phyloP scores from a whole-genome alignment of 2,329 filamentous ascomycete species.

The Aspergillus candidus region DNA sequence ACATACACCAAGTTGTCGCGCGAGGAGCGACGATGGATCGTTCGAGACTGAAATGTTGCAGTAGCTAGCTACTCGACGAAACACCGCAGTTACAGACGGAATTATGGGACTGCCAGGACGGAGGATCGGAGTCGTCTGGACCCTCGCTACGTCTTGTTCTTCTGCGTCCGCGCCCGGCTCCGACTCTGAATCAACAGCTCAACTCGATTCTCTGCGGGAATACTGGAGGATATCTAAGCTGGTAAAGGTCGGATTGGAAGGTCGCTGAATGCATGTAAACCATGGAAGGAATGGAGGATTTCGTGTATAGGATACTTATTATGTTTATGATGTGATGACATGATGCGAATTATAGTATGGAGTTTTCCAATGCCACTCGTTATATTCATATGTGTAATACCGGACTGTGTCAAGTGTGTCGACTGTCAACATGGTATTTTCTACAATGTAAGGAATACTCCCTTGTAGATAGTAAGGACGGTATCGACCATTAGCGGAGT shows the following conservation, averaged over 20 bases:
- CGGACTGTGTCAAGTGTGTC: neutral
- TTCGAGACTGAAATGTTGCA: conserved; percentile 27
- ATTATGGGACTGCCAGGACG: neutral
- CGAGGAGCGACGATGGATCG: conserved; percentile 43
- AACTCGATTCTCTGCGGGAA: neutral
- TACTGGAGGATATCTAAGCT: neutral
- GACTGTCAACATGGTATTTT: neutral
- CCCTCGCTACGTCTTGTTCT: neutral
- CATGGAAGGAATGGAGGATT: neutral
- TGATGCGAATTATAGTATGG: conserved; percentile 8
- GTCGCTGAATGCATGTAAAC: conserved; percentile 2
- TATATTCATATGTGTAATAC: conserved; percentile 1
- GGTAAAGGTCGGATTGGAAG: neutral
- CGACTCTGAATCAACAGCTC: conserved; percentile 3
- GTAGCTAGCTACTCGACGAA: neutral
- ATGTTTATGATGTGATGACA: conserved; percentile 21
- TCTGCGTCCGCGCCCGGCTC: conserved; percentile 3
- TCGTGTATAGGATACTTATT: conserved; percentile 17
- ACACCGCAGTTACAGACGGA: neutral
- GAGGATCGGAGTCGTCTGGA: neutral
- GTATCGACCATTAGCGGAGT: conserved; percentile 20
- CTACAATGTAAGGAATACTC: neutral
- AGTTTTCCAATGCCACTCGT: conserved; percentile 10
- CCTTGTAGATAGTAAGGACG: conserved; percentile 10
- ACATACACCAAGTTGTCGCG: conserved; percentile 40